Evolutionary conservation across 805 yeast genomes (phyloP).

Genomic region (Candida nanaspora): DNA sequence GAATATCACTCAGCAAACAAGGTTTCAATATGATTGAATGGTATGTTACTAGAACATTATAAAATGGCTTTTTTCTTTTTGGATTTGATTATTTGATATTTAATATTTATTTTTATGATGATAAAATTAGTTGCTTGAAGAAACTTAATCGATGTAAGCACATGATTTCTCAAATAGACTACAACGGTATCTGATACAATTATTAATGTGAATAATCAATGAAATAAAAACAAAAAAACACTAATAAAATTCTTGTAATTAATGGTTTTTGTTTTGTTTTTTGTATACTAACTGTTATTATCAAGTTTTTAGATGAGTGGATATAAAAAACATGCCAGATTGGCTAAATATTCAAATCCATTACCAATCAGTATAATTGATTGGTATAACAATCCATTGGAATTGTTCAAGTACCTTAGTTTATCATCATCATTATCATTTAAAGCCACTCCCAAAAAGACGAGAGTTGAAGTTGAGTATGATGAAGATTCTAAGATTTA

Average conservation of each 20-base stretch:
- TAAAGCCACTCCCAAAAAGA: no score
- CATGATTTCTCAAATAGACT: constrained; percentile 75
- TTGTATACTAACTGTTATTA: no score
- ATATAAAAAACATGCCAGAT: constrained; percentile 23
- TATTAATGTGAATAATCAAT: neutral
- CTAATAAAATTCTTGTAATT: no score
- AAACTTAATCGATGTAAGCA: constrained; percentile 48
- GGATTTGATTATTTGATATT: no score
- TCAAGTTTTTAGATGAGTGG: constrained; percentile 22
- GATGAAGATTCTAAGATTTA: neutral
- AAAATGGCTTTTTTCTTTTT: neutral
- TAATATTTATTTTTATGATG: constrained; percentile 26
- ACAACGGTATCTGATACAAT: constrained; percentile 90
- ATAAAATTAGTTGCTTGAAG: constrained; percentile 32
- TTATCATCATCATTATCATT: no score
- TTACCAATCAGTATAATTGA: constrained; percentile 45
- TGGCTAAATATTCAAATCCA: constrained; percentile 36
- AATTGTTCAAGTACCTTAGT: constrained; percentile 13
- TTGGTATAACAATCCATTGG: constrained; percentile 4
- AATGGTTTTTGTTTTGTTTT: no score
- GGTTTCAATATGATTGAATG: neutral
- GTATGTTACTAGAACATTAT: neutral
- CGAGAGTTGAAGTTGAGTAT: neutral
- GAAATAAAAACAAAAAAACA: constrained; percentile 4
- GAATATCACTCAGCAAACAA: no score